Percentiles rank a stretch among this genome's conserved stretches.
These are phyloP conservation scores for Pichia kudriavzevii DNA, from an alignment of 1,139 yeast genomes.

Conservation along the genomic window DNA sequence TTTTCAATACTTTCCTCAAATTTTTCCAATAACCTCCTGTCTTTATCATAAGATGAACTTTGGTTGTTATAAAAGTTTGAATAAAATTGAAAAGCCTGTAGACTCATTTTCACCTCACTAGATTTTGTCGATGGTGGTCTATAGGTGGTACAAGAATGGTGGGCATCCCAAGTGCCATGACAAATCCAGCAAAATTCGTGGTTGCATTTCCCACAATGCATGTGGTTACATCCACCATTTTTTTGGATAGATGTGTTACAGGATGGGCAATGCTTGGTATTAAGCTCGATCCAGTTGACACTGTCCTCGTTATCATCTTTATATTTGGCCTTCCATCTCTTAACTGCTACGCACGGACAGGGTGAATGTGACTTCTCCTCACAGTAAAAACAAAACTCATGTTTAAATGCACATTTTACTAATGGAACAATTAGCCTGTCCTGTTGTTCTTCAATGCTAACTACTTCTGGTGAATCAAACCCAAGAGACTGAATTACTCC, in stretches of 20 bases:
- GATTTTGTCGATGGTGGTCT: constrained; percentile 35
- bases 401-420: constrained; percentile 60
- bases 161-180: constrained; percentile 67
- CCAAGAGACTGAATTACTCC: constrained; percentile 47
- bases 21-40: constrained; percentile 51
- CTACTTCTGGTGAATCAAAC: constrained; percentile 24
- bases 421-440: constrained; percentile 43
- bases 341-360: constrained; percentile 65
- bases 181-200: constrained; percentile 95
- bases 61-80: constrained; percentile 73
- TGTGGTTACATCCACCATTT: constrained; percentile 95
- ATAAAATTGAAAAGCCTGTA: constrained; percentile 69
- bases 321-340: constrained; percentile 72
- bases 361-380: constrained; percentile 73
- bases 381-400: constrained; percentile 77
- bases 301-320: constrained; percentile 88
- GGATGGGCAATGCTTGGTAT: constrained; percentile 78
- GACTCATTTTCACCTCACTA: constrained; percentile 9
- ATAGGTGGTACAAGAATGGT: constrained; percentile 66
- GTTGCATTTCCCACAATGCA: constrained; percentile 75
- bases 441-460: constrained; percentile 29
- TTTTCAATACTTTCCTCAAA: constrained; percentile 60
- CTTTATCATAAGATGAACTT: constrained; percentile 70
- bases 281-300: constrained; percentile 78
- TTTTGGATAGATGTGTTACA: constrained; percentile 52